Evolutionary conservation across 768 basidiomycete genomes (phyloP), one percentile per base, ranked within the genome.

Genomic region (Pisolithus marmoratus): DNA sequence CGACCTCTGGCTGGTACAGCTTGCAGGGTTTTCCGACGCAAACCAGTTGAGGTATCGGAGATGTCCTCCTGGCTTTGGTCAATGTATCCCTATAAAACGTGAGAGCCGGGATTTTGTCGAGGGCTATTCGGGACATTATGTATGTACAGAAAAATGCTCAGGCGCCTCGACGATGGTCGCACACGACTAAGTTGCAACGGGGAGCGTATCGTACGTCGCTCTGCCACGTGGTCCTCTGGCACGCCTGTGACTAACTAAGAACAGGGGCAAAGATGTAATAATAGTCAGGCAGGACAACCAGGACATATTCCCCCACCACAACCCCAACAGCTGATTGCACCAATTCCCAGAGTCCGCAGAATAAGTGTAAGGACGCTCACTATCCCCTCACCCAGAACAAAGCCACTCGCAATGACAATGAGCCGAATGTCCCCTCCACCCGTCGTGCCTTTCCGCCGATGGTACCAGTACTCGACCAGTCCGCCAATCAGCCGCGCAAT

Each of bases 371-470:
- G 68, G 43, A 98, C 78, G 63, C 93, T 94, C 38, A 90, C 74
- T 31, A 96, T 84, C 2, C 95, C 95, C 65, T 98, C 95, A 19
- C 95, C 95, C 17, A 98, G 74, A 23, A 98, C 94, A 65, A 98
- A 96, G 3, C 95, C 95, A 66, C 89, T 92, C 7, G 94, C 95
- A 38, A 95, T 75, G 23, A 97, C 82, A 60, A 98, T 86, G 34
- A 94, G 70, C 29, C 80, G 73, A 52, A 93, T 90, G 53, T 86
- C 85, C 51, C 74, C 73, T 24, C 70, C 70, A 53, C 80, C 77
- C 15, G 63, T 58, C 54, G 74, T 80, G 23, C 75, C 73, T 60
- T 73, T 70, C 36, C 74, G 70, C 23, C 70, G 77, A 54, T 81
- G 78, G 60, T 85, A 91, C 24, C 80, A 63, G 59, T 85, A 81